Conservation (phyloP, 108 stramenopile genomes). For the Hondaea fermentalgiana region DNA sequence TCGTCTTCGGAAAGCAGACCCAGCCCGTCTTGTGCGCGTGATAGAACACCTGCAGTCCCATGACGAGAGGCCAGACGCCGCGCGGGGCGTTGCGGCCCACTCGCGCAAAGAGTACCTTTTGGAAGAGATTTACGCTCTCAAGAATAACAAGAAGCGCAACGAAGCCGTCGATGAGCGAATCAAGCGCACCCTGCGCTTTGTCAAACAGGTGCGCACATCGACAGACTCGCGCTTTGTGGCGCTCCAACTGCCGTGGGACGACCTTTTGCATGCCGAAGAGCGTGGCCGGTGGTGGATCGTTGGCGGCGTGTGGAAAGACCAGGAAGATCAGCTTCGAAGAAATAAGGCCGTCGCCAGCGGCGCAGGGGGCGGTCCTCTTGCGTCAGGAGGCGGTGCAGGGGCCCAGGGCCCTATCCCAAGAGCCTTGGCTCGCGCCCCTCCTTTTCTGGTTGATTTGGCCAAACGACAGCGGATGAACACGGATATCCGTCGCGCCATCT, state of each 20-base stretch:
- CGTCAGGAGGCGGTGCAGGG: neutral
- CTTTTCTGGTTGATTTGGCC: neutral
- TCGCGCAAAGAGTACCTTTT: neutral
- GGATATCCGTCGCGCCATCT: neutral
- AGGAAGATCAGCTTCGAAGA: neutral
- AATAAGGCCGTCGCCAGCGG: neutral
- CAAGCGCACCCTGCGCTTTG: neutral
- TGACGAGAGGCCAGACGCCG: neutral
- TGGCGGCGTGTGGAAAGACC: constrained; percentile 12
- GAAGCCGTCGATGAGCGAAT: neutral
- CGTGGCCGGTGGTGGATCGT: constrained; percentile 13
- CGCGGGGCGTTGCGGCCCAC: neutral
- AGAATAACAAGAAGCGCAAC: neutral
- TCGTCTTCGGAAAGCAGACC: neutral
- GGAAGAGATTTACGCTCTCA: neutral
- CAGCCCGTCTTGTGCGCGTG: neutral
- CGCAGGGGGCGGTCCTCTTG: neutral
- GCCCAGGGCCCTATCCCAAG: neutral
- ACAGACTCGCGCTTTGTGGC: neutral
- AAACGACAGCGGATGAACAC: constrained; percentile 5
- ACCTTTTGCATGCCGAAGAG: constrained; percentile 10
- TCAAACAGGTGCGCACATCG: neutral
- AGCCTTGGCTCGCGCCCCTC: neutral
- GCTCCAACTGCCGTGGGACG: neutral
- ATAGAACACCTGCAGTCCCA: neutral